phyloP scores from a whole-genome alignment of 148 eudicot genomes.

The Fagopyrum tataricum region DNA sequence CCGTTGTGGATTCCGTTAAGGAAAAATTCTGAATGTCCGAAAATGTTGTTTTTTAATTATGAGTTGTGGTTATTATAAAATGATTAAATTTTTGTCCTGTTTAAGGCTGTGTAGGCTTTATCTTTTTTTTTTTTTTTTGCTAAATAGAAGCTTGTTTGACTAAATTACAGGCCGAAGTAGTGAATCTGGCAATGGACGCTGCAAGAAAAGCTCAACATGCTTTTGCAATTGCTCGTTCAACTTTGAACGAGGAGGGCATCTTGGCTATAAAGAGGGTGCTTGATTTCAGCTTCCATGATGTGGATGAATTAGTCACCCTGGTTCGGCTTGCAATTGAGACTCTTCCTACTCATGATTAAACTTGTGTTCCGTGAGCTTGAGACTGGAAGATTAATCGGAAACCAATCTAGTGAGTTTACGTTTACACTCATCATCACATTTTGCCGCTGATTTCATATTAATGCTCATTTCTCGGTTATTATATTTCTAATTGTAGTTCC shows the following conservation, averaged over 20 bases:
- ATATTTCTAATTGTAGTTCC: background rate
- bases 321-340: constrained; percentile 39
- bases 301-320: constrained; percentile 29
- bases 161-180: constrained; percentile 25
- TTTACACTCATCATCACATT: background rate
- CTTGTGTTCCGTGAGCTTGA: background rate
- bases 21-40: background rate
- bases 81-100: background rate
- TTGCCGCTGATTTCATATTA: background rate
- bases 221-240: constrained; percentile 27
- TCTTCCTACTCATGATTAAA: constrained; percentile 17
- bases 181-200: constrained; percentile 45
- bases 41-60: background rate
- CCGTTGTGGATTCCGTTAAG: background rate
- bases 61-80: background rate
- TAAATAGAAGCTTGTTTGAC: background rate
- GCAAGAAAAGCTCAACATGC: constrained; percentile 31
- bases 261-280: constrained; percentile 31
- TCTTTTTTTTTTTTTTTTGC: background rate
- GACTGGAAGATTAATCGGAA: background rate
- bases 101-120: background rate
- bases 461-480: background rate
- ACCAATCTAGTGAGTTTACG: background rate
- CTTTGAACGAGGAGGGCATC: constrained; percentile 28
- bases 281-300: constrained; percentile 48